Evolutionary conservation across 2,329 filamentous ascomycete genomes (phyloP), one percentile per base, ranked within the genome.

Genomic region (Thelonectria rubi): DNA sequence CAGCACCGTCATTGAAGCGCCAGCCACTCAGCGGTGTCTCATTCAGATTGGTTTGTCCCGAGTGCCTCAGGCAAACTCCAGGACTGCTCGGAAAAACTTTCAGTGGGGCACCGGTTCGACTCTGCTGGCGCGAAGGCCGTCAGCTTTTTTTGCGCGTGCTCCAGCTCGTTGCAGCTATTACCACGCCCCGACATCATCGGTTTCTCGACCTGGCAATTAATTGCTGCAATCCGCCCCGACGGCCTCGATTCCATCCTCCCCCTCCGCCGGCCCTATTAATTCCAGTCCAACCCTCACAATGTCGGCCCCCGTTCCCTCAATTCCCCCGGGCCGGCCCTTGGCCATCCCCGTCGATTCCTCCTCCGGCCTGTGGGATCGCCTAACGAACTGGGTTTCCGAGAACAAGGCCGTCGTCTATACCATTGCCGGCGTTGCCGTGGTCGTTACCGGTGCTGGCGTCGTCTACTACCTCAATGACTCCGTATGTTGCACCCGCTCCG

Each of bases 361-460:
- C 64, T 86, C 89, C 62, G 90, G 91, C 48, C 81, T 95, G 58
- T 97, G 93, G 93, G 92, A 97, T 78, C 90, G 94, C 73, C 83
- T 97, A 79, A 91, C 93, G 68, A 89, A 84, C 74, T 99, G 95
- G 94, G 93, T 91, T 14, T 92, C 93, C 2, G 94, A 98, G 77
- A 94, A 99, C 82, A 98, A 97, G 83, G 91, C 92, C 49, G 86
- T 94, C 56, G 94, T 97, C 65, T 99, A 97, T 80, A 97, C 95
- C 69, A 92, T 98, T 79, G 95, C 94, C 58, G 95, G 95, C 73
- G 91, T 97, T 62, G 94, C 94, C 55, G 86, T 97, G 49, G 93
- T 97, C 45, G 91, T 97, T 58, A 95, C 93, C 14, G 92, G 92
- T 64, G 94, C 94, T 34, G 94, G 95, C 70, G 92, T 92, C 45